Percentiles rank a stretch among this genome's conserved stretches.
These are phyloP conservation scores for Psilocybe sp. DNA, from an alignment of 768 basidiomycete genomes.

Conservation along the genomic window DNA sequence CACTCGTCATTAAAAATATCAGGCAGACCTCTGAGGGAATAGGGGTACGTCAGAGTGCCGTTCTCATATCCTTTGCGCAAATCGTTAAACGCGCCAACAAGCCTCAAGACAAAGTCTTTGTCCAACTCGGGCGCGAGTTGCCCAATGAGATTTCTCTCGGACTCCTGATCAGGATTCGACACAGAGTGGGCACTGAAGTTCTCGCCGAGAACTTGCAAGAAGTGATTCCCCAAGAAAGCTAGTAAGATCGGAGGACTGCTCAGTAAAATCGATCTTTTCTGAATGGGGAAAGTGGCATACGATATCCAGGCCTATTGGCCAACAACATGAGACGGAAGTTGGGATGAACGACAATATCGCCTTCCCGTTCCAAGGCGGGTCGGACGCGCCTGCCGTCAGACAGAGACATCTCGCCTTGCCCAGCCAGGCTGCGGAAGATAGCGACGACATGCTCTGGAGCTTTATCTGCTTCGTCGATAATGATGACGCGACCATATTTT, in stretches of 20 bases:
- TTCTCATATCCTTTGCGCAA: constrained; percentile 54
- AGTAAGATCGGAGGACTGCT: background rate
- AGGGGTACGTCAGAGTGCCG: constrained; percentile 61
- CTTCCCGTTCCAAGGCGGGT: constrained; percentile 39
- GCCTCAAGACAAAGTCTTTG: constrained; percentile 48
- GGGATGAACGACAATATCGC: constrained; percentile 60
- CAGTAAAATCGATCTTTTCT: background rate
- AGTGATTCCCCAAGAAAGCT: constrained; percentile 76
- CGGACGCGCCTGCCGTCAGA: constrained; percentile 62
- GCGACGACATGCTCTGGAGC: constrained; percentile 73
- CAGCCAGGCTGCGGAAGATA: constrained; percentile 66
- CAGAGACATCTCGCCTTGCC: constrained; percentile 61
- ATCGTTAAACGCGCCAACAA: constrained; percentile 66
- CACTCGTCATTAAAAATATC: background rate
- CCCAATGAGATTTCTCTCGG: constrained; percentile 56
- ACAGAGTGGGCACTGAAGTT: constrained; percentile 67
- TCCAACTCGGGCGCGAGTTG: constrained; percentile 62
- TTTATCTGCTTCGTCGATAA: constrained; percentile 73
- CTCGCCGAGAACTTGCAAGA: constrained; percentile 69
- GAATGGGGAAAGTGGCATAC: constrained; percentile 31
- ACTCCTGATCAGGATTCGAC: constrained; percentile 63
- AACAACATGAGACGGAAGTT: constrained; percentile 62
- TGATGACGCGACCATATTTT: constrained; percentile 57
- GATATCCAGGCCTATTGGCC: constrained; percentile 69
- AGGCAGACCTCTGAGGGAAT: constrained; percentile 58